These are phyloP conservation scores for Domatiomyces globalis DNA, from an alignment of 2,329 filamentous ascomycete genomes.

Conservation along the genomic window DNA sequence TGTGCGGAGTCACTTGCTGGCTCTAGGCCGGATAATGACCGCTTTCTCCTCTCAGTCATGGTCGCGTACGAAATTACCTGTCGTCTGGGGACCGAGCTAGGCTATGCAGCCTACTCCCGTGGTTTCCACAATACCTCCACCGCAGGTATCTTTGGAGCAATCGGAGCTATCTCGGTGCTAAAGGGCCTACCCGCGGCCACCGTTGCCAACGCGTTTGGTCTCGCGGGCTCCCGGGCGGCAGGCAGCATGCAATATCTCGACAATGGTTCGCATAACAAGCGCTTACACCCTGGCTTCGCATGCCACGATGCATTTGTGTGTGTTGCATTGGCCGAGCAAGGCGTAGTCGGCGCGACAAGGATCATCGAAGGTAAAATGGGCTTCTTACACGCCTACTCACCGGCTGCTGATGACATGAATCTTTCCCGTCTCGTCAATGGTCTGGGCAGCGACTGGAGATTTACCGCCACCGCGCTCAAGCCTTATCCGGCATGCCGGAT, in stretches of 20 bases:
- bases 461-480: conserved; percentile 7
- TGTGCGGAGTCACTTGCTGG: conserved; percentile 19
- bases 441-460: conserved; percentile 8
- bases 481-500: conserved; percentile 12
- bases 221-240: conserved; percentile 26
- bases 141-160: conserved; percentile 26
- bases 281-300: conserved; percentile 27
- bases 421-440: conserved; percentile 2
- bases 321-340: conserved; percentile 24
- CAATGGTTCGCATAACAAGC: conserved; percentile 28
- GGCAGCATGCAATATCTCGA: conserved; percentile 28
- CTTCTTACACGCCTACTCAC: conserved; percentile 14
- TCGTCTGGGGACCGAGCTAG: conserved; percentile 23
- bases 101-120: conserved; percentile 22
- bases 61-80: conserved; percentile 24
- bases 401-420: conserved; percentile 7
- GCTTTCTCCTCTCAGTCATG: conserved; percentile 22
- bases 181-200: conserved; percentile 16
- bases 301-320: conserved; percentile 27
- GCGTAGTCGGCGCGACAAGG: conserved; percentile 18
- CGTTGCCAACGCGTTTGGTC: conserved; percentile 25
- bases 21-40: conserved; percentile 2
- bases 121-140: conserved; percentile 28
- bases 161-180: conserved; percentile 22
- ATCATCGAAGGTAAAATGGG: conserved; percentile 16